Evolutionary conservation across 352 stramenopile genomes (phyloP), one percentile per base, ranked within the genome.

Genomic region (Halophytophthora polymorphica): DNA sequence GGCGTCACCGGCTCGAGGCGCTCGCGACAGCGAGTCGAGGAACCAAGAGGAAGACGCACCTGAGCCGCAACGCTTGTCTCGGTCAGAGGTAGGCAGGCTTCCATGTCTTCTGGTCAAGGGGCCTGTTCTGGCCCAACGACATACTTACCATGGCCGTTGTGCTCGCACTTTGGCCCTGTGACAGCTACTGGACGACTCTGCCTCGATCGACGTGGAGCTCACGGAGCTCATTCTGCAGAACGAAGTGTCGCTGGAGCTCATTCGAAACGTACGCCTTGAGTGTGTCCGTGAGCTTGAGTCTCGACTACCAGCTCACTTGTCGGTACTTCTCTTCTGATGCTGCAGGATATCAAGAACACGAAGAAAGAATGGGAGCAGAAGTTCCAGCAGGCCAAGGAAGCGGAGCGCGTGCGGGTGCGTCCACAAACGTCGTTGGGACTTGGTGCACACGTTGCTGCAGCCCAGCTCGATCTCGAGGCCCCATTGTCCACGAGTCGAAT

Each of bases 211-310:
- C 39, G 63, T 90, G 21, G 80, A 93, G 59, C 60, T 93, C 19
- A 93, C 83, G 0, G 80, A 89, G 57, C 61, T 93, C 25, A 93
- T 91, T 31, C 53, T 93, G 44, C 78, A 93, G 49, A 93, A 93
- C 61, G 83, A 93, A 64, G 73, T 91, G 12, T 84, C 80, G 17
- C 75, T 93, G 21, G 69, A 93, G 52, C 56, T 93, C 41, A 93
- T 91, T 58, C 74, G 74, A 48, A 88, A 93, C 44, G 73, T 86
- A 57, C 46, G 69, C n/a, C n/a, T n/a, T 35, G 17, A 37, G 25
- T 34, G n/a, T 12, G 13, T n/a, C n/a, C n/a, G n/a, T n/a, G n/a
- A n/a, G n/a, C n/a, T n/a, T n/a, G n/a, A n/a, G n/a, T n/a, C n/a
- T n/a, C n/a, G n/a, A n/a, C n/a, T n/a, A n/a, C n/a, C n/a, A n/a